Evolutionary conservation across 495 filamentous ascomycete genomes (phyloP), one percentile per base, ranked within the genome.

Genomic region (Tetracladium marchalianum): DNA sequence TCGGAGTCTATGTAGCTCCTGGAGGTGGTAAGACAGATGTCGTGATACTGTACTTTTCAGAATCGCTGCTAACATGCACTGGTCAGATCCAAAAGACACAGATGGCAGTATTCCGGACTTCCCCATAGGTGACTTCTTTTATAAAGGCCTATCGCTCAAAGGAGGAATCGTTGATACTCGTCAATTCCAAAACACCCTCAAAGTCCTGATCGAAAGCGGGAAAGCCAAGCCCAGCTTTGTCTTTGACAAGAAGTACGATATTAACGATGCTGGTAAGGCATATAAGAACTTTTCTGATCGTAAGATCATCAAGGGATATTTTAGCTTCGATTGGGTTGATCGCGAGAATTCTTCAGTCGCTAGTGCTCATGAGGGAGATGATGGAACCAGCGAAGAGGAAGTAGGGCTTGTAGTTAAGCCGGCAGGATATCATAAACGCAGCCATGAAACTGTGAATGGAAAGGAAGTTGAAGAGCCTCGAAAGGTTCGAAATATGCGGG

Each of bases 181-280:
- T 17, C 43, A 32, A 12, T 46, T 37, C 22, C 43, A 51, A 31
- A 12, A 39, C 12, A 6, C 27, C 8, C 49, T 51, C 36, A 35
- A 37, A 39, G 35, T 35, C 10, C 12, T 59, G 31, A 52, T 62
- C 37, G 51, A 53, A 18, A 54, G 47, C 18, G 57, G 57, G 9
- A 55, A 49, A 41, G 54, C 55, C 1, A 41, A 35, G 31, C 55
- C 52, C 6, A 47, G 46, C 55, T 62, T 54, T 44, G 40, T 62
- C 1, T 43, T 43, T 12, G 40, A 37, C 12, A 41, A 33, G 24
- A 33, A 41, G 31, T 18, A 35, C 11, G 4, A 39, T 9, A 48
- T 48, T 19, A 32, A 48, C 12, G 46, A 48, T 5, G 46, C 27
- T 4, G 1, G 31, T 16, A 41, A 31, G 19, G 31, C 46, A 19